Evolutionary conservation across 179 eudicot species (phyloP).

Genomic region (Beta corolliflora): DNA sequence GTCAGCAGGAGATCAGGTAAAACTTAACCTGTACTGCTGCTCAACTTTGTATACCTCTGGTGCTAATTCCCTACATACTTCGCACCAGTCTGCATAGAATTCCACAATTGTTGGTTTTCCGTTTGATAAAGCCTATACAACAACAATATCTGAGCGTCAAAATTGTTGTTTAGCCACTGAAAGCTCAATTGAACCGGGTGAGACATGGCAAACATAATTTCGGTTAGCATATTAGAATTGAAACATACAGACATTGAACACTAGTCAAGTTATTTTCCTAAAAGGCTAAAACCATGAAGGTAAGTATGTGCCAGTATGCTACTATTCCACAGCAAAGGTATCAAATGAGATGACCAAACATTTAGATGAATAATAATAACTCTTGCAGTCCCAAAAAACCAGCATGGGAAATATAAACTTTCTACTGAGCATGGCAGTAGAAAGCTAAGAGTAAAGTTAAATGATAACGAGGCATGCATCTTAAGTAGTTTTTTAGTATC

Average conservation of each 20-base stretch:
- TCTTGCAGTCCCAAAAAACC: not conserved
- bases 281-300: not conserved
- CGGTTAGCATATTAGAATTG: not conserved
- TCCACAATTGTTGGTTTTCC: conserved; percentile 98
- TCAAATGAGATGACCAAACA: not conserved
- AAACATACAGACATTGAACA: not conserved
- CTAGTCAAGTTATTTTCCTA: not conserved
- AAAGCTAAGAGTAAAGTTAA: not conserved
- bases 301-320: not conserved
- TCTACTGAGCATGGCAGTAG: not conserved
- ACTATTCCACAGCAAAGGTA: not conserved
- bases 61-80: conserved; percentile 93
- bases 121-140: conserved; percentile 72
- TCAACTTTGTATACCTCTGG: conserved; percentile 96
- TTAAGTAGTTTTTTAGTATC: not conserved
- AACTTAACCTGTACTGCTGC: conserved; percentile 75
- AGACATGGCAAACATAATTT: not conserved
- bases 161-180: not conserved
- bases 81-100: conserved; percentile 99
- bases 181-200: not conserved
- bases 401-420: not conserved
- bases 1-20: not conserved
- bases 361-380: not conserved
- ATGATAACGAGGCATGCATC: not conserved
- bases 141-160: conserved; percentile 1